A percentile compares a stretch with the other conserved stretches of the same genome.
Evolutionary conservation across 176 grass and related monocot species (phyloP).

Genomic region (Ensete glaucum): DNA sequence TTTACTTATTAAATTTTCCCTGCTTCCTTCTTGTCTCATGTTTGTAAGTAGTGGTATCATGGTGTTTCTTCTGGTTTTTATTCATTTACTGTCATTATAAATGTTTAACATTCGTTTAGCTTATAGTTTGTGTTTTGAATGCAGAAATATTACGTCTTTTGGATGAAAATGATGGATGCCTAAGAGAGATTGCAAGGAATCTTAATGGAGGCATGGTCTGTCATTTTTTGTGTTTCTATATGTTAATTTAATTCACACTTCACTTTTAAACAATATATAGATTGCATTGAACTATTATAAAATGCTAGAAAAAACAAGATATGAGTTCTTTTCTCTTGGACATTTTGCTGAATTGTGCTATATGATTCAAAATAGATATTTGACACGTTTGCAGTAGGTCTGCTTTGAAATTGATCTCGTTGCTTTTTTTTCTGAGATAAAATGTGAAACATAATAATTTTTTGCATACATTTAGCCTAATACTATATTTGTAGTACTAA

Average conservation of each 20-base stretch:
- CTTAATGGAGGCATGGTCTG: conserved; percentile 12
- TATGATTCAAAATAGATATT: no score
- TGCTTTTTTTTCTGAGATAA: no score
- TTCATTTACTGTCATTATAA: neutral
- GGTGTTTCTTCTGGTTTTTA: neutral
- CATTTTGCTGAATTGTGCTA: no score
- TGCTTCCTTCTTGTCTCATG: neutral
- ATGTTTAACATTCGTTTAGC: neutral
- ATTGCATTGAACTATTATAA: neutral
- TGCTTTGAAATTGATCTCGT: no score
- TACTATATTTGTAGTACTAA: no score
- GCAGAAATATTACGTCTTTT: neutral
- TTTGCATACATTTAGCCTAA: no score
- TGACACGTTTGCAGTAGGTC: no score
- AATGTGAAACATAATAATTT: no score
- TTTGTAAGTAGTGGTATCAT: neutral
- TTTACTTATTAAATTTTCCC: neutral
- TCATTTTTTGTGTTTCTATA: neutral
- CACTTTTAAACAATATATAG: neutral
- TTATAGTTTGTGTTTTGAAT: neutral
- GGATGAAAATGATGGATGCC: neutral
- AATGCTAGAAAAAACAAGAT: no score
- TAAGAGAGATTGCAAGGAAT: neutral
- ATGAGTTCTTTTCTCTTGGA: no score
- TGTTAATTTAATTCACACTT: neutral